Conservation (phyloP, 2,329 filamentous ascomycete genomes). For the Trichoderma sp. region DNA sequence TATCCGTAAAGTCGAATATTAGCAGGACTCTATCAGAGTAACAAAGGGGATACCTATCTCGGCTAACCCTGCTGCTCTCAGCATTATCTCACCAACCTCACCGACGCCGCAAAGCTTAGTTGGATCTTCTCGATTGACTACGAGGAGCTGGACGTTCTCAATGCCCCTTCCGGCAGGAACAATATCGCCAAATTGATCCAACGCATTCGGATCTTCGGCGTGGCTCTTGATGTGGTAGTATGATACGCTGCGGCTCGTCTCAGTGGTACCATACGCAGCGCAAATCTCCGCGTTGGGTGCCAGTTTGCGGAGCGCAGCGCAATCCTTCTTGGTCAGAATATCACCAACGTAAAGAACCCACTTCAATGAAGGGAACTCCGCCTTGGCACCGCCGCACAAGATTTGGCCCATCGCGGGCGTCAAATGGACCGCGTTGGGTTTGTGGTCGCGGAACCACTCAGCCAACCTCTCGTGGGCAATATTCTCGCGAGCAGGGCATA, state of each 20-base stretch:
- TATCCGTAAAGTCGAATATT: constrained; percentile 55
- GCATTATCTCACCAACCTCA: constrained; percentile 80
- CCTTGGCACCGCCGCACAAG: constrained; percentile 78
- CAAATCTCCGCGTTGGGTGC: constrained; percentile 74
- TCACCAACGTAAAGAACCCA: constrained; percentile 91
- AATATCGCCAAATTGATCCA: constrained; percentile 60
- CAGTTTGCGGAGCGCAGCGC: constrained; percentile 71
- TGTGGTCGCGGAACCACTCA: constrained; percentile 81
- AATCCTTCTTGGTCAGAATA: constrained; percentile 82
- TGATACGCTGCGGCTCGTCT: constrained; percentile 73
- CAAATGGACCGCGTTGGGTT: constrained; percentile 79
- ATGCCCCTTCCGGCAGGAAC: constrained; percentile 86
- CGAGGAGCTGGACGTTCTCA: constrained; percentile 82
- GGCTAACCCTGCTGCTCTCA: constrained; percentile 80
- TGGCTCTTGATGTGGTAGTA: constrained; percentile 72
- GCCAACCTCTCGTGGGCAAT: constrained; percentile 83
- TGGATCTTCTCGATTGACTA: constrained; percentile 70
- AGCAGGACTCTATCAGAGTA: neutral
- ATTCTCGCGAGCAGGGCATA: constrained; percentile 78
- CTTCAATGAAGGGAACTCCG: constrained; percentile 73
- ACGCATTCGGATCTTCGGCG: constrained; percentile 56
- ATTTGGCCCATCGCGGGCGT: constrained; percentile 98
- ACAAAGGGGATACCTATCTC: constrained; percentile 45
- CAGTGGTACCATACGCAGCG: constrained; percentile 88
- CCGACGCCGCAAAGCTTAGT: constrained; percentile 75